These are phyloP conservation scores for Angophora floribunda DNA, from an alignment of 345 rosid species.

Conservation along the genomic window DNA sequence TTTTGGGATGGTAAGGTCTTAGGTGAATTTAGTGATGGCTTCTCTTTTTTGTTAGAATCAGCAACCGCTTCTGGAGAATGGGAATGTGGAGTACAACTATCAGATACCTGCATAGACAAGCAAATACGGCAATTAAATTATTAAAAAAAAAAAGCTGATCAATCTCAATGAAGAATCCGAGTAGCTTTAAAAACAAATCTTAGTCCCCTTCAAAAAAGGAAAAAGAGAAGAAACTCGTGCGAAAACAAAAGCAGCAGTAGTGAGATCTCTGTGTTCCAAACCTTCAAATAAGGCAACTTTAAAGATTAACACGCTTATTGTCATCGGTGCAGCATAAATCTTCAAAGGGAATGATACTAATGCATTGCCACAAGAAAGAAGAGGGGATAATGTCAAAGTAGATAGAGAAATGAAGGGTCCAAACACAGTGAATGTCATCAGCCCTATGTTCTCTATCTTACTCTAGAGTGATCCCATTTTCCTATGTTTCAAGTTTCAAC, in stretches of 20 bases:
- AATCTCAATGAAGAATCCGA: background rate
- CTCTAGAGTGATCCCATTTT: background rate
- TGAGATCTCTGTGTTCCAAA: background rate
- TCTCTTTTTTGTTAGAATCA: conserved; percentile 12
- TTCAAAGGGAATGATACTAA: background rate
- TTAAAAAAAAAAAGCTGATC: conserved; percentile 5
- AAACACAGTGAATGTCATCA: background rate
- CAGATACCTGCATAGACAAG: background rate
- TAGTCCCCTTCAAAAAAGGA: background rate
- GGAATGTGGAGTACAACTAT: conserved; percentile 14
- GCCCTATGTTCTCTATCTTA: background rate
- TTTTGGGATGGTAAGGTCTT: conserved; percentile 14
- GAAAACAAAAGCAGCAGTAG: background rate
- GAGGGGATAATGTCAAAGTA: background rate
- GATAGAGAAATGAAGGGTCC: background rate
- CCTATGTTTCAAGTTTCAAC: background rate
- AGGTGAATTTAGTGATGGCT: conserved; percentile 17
- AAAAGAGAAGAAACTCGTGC: background rate
- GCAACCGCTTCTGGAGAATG: conserved; percentile 22
- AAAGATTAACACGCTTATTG: background rate
- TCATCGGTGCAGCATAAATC: background rate
- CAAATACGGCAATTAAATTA: conserved; percentile 7
- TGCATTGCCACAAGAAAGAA: background rate
- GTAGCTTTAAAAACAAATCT: background rate
- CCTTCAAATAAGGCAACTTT: background rate